Conservation (phyloP, 2,329 filamentous ascomycete species). For the Ophiognomonia clavigignenti-juglandacearum region DNA sequence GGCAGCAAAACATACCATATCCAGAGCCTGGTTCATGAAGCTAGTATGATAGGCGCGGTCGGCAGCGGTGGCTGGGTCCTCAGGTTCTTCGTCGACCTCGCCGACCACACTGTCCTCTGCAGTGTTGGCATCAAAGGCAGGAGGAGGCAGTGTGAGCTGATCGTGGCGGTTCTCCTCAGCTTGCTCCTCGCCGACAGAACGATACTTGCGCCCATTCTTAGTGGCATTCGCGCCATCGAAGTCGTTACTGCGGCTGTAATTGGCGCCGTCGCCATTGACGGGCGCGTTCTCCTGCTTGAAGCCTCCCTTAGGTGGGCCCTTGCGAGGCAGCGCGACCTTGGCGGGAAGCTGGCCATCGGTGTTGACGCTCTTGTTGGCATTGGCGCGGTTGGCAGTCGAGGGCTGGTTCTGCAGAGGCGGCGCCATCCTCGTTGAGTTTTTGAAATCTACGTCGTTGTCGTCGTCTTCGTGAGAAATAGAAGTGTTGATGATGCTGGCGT, state of each 20-base stretch:
- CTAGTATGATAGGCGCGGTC: constrained; percentile 41
- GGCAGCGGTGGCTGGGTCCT: constrained; percentile 21
- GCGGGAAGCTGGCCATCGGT: neutral
- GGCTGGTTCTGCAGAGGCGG: constrained; percentile 6
- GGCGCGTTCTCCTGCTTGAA: constrained; percentile 5
- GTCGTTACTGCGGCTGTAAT: neutral
- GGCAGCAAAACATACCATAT: constrained; percentile 61
- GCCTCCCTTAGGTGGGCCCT: neutral
- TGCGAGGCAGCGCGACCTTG: constrained; percentile 1
- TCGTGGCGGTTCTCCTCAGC: constrained; percentile 13
- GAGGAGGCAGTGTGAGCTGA: constrained; percentile 8
- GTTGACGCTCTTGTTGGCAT: neutral
- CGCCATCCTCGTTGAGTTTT: neutral
- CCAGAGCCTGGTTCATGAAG: constrained; percentile 82
- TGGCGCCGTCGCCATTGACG: neutral
- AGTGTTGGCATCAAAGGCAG: neutral
- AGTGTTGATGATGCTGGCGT: neutral
- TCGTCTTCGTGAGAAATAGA: neutral
- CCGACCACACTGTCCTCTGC: neutral
- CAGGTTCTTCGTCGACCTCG: constrained; percentile 23
- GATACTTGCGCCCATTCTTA: neutral
- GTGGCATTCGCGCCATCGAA: constrained; percentile 2
- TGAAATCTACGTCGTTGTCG: neutral
- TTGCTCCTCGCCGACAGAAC: constrained; percentile 6
- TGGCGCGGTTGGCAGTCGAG: neutral